Evolutionary conservation across 148 eudicot species (phyloP), one percentile per base, ranked within the genome.

Genomic region (Rhododendron molle): DNA sequence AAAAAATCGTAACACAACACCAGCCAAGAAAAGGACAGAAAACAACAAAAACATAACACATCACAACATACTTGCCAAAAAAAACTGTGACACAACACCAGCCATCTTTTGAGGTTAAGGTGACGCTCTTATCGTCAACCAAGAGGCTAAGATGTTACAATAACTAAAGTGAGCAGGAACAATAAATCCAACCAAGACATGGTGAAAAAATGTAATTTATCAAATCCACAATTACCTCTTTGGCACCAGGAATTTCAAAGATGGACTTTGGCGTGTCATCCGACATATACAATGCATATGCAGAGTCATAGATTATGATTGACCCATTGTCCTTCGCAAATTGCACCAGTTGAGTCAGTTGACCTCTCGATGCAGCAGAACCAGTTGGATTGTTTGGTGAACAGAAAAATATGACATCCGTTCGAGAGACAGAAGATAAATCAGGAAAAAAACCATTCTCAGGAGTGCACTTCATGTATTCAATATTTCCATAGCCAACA

Each of bases 311-410:
- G 1, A 95, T 91, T 26, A 96, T 95, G 23, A 96, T 94, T 0
- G 99, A 96, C 10, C 99, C 98, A 81, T 96, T 94, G 7, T 73
- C 28, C 58, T 80, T 88, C 10, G 99, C 99, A 86, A 94, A 95
- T 2, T 95, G 87, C 9, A 96, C 96, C 13, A 96, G 93, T 23
- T 91, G 91, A 54, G 85, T 60, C 52, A 95, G 87, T 69, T 96
- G 95, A 30, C 65, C 76, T 60, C 92, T 71, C 2, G 99, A 86
- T 12, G 98, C 96, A 71, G 99, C 95, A 62, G 95, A 92, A 28
- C 98, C 98, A 1, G 99, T 96, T 13, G 98, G 99, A 84, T 96
- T 96, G 80, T 96, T 96, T 3, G 99, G 98, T 11, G 96, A 93
- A 83, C 99, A 95, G 94, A 94, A 9, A 92, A 95, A 96, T 16